Conservation (phyloP, 2,329 filamentous ascomycete genomes). For the Alternaria novae-zelandiae region DNA sequence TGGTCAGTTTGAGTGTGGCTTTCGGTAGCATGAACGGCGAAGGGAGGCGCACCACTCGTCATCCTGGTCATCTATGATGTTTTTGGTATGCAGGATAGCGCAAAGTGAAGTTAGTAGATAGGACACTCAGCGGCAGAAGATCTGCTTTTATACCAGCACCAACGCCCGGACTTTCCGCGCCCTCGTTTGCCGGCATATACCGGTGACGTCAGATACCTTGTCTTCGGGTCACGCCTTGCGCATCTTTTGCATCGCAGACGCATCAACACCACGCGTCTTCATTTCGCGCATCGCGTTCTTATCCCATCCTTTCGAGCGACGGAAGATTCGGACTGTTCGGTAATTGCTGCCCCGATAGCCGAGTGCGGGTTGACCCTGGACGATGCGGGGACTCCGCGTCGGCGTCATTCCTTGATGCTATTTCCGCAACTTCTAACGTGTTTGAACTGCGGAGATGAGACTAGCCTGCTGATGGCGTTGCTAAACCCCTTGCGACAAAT, state of each 20-base stretch:
- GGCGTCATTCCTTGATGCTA: no score
- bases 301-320: not conserved
- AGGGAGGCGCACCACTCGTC: not conserved
- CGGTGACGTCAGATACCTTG: not conserved
- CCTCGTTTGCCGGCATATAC: not conserved
- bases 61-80: fast-evolving
- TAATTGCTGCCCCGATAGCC: constrained; percentile 1
- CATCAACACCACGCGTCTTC: not conserved
- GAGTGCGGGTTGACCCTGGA: not conserved
- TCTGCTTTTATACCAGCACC: not conserved
- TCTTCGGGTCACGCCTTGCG: not conserved
- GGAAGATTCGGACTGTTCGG: constrained; percentile 14
- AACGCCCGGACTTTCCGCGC: not conserved
- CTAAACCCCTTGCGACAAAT: constrained; percentile 1
- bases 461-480: not conserved
- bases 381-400: constrained; percentile 19
- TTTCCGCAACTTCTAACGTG: not conserved
- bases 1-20: not conserved
- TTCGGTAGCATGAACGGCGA: not conserved
- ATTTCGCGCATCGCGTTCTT: not conserved
- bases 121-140: not conserved
- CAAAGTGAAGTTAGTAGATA: not conserved
- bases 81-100: not conserved
- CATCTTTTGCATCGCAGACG: not conserved
- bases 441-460: not conserved